phyloP scores from a whole-genome alignment of 306 rosid genomes.

The Vigna unguiculata region DNA sequence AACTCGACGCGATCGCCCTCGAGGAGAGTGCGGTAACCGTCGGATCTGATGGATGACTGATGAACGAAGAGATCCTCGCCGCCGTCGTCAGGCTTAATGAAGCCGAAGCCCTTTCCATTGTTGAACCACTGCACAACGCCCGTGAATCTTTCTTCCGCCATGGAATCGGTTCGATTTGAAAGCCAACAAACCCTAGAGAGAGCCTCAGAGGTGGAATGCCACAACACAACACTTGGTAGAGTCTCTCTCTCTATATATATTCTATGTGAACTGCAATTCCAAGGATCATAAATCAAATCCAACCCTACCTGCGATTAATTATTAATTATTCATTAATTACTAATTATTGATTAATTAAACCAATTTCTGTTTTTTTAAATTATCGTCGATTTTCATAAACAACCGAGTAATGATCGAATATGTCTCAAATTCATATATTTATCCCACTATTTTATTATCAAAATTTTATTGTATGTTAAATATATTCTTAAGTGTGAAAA shows the following conservation, averaged over 20 bases:
- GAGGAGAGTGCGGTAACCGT: constrained; percentile 72
- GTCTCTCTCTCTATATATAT: not conserved
- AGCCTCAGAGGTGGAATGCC: constrained; percentile 1
- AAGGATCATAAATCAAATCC: not conserved
- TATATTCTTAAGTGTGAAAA: no score
- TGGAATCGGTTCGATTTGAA: constrained; percentile 35
- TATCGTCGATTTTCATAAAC: no score
- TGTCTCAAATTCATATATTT: no score
- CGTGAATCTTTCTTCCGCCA: constrained; percentile 79
- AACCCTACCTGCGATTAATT: not conserved
- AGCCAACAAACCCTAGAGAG: constrained; percentile 47
- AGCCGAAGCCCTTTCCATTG: constrained; percentile 81
- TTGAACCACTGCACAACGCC: constrained; percentile 89
- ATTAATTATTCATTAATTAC: not conserved
- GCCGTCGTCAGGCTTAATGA: constrained; percentile 82
- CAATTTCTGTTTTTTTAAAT: no score
- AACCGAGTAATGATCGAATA: no score
- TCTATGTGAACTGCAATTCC: not conserved
- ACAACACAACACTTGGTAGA: not conserved
- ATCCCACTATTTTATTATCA: no score
- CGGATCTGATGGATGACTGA: constrained; percentile 84
- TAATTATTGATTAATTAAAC: not conserved
- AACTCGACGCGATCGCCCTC: constrained; percentile 82
- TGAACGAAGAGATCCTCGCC: constrained; percentile 87
- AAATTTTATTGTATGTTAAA: no score